Evolutionary conservation across 179 eudicot genomes (phyloP), one percentile per base, ranked within the genome.

Genomic region (Pouteria campechiana): DNA sequence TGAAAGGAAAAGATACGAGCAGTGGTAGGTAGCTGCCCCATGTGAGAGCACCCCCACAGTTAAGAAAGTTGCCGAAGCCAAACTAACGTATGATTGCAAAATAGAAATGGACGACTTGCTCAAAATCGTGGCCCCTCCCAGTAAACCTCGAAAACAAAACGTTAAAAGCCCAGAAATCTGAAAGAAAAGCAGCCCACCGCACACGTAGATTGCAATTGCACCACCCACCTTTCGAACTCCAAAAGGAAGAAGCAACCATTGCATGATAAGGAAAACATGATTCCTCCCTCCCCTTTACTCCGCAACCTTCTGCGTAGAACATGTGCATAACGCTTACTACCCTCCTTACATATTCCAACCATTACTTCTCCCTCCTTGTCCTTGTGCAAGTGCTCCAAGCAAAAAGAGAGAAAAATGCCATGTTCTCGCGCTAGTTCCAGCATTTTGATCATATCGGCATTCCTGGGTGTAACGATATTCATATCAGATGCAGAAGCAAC

Each of bases 221-320:
- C 38, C 38, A 2, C 35, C 8, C 25, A 20, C 30, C 44, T 5
- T 30, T 35, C 56, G 15, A 31, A 29, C 44, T 34, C 33, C 12
- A 56, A 28, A 41, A 57, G 28, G 30, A 21, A 33, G n/a, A n/a
- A n/a, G n/a, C 50, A 37, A 21, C 41, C 25, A 31, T 35, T 9
- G 50, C n/a, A n/a, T n/a, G n/a, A n/a, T 66, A 54, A 54, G 58
- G 50, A 66, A 39, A 66, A 49, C 65, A 55, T 66, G 72, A 60
- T 16, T 35, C 34, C 47, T 32, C 22, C 9, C 40, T 34, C 47
- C 37, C 22, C 9, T 9, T 22, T n/a, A n/a, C n/a, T n/a, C n/a
- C n/a, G n/a, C n/a, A 54, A 44, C 19, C 41, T 53, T 17, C 18
- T n/a, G 46, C 49, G 32, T 17, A 33, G 21, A 37, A 44, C 32